phyloP scores from a whole-genome alignment of 2,329 filamentous ascomycete species.

The Albophoma yamanashiensis region DNA sequence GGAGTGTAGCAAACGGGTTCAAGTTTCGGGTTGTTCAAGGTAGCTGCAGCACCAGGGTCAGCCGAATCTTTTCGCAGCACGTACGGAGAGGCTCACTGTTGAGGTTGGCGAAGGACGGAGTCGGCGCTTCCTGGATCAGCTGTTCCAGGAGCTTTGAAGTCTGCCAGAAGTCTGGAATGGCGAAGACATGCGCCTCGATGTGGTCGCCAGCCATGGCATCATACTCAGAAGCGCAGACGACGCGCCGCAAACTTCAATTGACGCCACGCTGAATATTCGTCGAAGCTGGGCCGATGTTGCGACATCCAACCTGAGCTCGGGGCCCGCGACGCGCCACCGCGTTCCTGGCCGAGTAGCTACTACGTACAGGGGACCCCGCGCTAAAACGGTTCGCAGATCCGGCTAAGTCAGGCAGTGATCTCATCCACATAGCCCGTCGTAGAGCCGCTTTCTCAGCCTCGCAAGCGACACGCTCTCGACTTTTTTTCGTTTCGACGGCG shows the following conservation, averaged over 20 bases:
- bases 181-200: constrained; percentile 46
- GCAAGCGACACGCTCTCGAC: neutral
- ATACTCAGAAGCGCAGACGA: constrained; percentile 1
- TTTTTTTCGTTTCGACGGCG: neutral
- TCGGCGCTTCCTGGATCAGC: constrained; percentile 7
- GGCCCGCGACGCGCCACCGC: neutral
- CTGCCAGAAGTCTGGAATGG: constrained; percentile 50
- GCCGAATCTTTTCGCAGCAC: neutral
- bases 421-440: neutral
- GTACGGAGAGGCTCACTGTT: constrained; percentile 14
- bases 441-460: neutral
- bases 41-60: neutral
- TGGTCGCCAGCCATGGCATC: constrained; percentile 24
- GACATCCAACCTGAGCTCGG: neutral
- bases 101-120: constrained; percentile 33
- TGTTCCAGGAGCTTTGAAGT: constrained; percentile 38
- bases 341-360: neutral
- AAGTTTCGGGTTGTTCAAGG: neutral
- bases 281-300: neutral
- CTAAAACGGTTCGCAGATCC: neutral
- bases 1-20: constrained; percentile 9
- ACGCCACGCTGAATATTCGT: neutral
- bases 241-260: neutral
- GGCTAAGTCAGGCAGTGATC: neutral
- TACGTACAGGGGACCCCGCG: neutral